Evolutionary conservation across 257 asterid species (phyloP), one percentile per base, ranked within the genome.

Genomic region (Penstemon barbatus): DNA sequence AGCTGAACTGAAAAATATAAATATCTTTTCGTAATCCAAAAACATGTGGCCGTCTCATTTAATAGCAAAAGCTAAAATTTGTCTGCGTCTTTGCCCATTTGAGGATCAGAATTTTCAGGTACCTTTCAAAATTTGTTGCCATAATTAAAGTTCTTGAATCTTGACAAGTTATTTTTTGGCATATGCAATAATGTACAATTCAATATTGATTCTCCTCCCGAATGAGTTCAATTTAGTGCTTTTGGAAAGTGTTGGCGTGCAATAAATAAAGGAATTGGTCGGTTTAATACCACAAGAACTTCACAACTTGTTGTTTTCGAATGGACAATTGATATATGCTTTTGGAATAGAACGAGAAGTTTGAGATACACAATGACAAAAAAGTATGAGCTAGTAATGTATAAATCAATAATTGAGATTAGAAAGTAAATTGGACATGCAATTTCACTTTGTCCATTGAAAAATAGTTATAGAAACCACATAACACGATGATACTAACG

Each of bases 151-250:
- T 51, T 64, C 49, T 62, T 40, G 60, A 60, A 11, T 41, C 64
- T 60, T 52, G 72, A 74, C 12, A 77, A 78, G 25, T 66, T 78
- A 74, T 77, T 38, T 46, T 53, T 75, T 19, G n/a, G 4, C 33
- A 25, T 25, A 25, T 25, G 33, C 33, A 78, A 56, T 42, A 18
- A 18, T 6, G 4, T 18, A 39, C 36, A 45, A 52, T 19, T 55
- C 60, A 61, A 57, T 61, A 64, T 54, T 54, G 50, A 18, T 38
- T 55, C 56, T 46, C 51, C 13, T 53, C 9, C 3, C 45, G 67
- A 41, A 52, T 40, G 62, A 70, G 44, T 78, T 69, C 64, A 75
- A 75, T 52, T 52, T 63, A 44, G 66, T 36, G 66, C 80, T 68
- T 76, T 78, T 68, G 67, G 57, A 4, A 64, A 12, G 46, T 25